Conservation (phyloP, 2,329 filamentous ascomycete genomes). For the Fragosphaeria purpurea region DNA sequence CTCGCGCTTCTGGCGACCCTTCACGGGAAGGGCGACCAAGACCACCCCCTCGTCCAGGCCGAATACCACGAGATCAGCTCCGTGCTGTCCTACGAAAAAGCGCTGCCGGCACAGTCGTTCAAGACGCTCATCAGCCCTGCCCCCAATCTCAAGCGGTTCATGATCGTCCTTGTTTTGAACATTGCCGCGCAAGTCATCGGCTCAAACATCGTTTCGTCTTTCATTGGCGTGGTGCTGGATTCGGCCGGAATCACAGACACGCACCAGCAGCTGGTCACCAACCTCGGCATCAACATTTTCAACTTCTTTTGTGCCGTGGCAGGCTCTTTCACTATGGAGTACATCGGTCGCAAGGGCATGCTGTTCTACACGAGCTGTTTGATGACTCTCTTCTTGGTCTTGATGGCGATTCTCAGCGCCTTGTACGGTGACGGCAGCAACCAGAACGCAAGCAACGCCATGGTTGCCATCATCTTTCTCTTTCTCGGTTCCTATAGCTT, state of each 20-base stretch:
- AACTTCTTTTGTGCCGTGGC: neutral
- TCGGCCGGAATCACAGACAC: conserved; percentile 2
- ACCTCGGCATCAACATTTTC: conserved; percentile 1
- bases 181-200: conserved; percentile 2
- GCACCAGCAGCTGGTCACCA: conserved; percentile 1
- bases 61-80: conserved; percentile 3
- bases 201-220: conserved; percentile 4
- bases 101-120: neutral
- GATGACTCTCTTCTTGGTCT: neutral
- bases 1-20: conserved; percentile 1
- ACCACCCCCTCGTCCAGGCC: conserved; percentile 1
- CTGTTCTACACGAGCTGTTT: neutral
- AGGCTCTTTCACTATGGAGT: neutral
- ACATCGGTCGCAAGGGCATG: neutral
- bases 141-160: neutral
- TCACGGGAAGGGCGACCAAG: neutral
- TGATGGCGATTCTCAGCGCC: neutral
- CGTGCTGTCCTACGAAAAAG: neutral
- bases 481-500: conserved; percentile 3
- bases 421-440: neutral
- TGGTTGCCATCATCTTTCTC: conserved; percentile 2
- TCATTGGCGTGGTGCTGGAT: neutral
- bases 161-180: neutral
- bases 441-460: neutral
- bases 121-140: neutral